Evolutionary conservation across 164 flowering plant species (phyloP), one percentile per base, ranked within the genome.

Genomic region (Chimonanthus salicifolius): DNA sequence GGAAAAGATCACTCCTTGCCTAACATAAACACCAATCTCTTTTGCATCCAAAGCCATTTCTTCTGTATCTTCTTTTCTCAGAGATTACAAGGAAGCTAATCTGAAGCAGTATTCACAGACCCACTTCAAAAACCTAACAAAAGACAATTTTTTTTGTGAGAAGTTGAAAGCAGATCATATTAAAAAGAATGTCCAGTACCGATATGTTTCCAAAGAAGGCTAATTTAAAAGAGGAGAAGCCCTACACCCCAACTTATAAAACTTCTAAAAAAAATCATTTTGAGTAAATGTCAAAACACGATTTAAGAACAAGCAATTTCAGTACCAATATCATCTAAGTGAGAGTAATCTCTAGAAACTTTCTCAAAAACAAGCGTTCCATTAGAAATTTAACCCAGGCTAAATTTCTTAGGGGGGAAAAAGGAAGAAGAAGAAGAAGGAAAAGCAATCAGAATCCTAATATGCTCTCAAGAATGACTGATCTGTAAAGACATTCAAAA

Each of bases 41-140:
- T 82, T 81, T 60, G 78, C 75, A 78, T 84, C 85, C 77, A 84
- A 18, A 66, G 77, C 92, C 98, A 91, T 90, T 10, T 80, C 73
- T 48, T 69, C 9, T 21, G 44, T 62, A 16, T 58, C 51, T 15
- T 6, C 10, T n/a, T 66, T 10, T 58, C 5, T 7, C 11, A 3
- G 20, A 2, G 9, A 46, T 46, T 47, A 20, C 48, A 46, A n/a
- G 13, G 64, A 62, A 62, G 62, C 68, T 21, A 60, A 62, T 47
- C 48, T 58, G 64, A 58, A 54, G 60, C n/a, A 49, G 16, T 7
- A 62, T 49, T n/a, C 58, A 49, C 47, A 63, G 49, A 58, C 72
- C 64, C 47, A 70, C 67, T 67, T 60, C 50, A n/a, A 60, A 68
- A 50, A 7, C 71, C 74, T 7, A 44, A 5, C n/a, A 21, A 73